phyloP scores from a whole-genome alignment of 306 rosid species.

The Cercis canadensis region DNA sequence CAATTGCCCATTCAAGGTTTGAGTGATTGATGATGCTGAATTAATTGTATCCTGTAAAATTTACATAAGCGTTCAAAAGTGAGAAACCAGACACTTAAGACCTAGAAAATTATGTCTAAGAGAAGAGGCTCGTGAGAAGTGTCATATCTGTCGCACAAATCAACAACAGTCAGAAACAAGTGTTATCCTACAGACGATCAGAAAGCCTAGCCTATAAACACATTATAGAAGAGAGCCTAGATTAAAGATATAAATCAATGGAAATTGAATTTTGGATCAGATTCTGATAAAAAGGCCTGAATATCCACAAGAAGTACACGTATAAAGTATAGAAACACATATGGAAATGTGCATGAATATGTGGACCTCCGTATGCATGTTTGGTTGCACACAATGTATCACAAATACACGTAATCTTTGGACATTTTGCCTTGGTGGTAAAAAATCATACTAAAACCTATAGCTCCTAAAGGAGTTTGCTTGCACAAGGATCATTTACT shows the following conservation, averaged over 20 bases:
- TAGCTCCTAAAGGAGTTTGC: not conserved
- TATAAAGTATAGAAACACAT: not conserved
- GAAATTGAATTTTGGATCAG: not conserved
- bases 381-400: no score
- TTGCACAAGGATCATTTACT: constrained; percentile 13
- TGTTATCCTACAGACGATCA: no score
- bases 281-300: not conserved
- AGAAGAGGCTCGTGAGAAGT: not conserved
- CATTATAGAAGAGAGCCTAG: no score
- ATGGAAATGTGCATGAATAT: not conserved
- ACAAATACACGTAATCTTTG: no score
- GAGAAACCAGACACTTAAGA: constrained; percentile 23
- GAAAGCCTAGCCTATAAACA: no score
- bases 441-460: constrained; percentile 20
- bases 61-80: constrained; percentile 30
- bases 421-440: not conserved
- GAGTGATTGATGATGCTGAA: constrained; percentile 72
- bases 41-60: constrained; percentile 65
- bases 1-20: constrained; percentile 67
- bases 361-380: not conserved
- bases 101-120: constrained; percentile 18
- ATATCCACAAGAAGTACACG: not conserved
- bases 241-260: not conserved
- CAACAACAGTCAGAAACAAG: no score
- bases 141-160: not conserved